Percentiles rank a stretch among this genome's conserved stretches.
Conservation (phyloP, 306 rosid species). For the Cicer bijugum region DNA sequence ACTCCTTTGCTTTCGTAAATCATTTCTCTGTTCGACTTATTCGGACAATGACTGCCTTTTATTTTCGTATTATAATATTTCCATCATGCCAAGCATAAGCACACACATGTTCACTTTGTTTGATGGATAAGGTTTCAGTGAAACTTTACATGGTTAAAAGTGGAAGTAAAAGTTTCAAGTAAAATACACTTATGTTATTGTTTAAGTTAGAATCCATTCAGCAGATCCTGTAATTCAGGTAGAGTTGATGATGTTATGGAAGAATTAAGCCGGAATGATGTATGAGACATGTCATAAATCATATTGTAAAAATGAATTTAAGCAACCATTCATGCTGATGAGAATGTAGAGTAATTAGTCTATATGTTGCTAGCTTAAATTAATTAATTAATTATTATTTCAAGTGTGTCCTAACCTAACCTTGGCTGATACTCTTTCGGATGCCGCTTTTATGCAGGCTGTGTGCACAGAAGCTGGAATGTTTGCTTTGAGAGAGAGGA, state of each 20-base stretch:
- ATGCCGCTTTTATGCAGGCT: conserved; percentile 60
- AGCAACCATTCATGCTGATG: not conserved
- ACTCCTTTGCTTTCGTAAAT: not conserved
- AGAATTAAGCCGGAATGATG: not conserved
- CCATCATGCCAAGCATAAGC: not conserved
- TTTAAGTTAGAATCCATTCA: conserved; percentile 8
- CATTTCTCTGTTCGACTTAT: not conserved
- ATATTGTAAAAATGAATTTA: not conserved
- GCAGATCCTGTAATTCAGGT: not conserved
- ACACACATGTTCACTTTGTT: conserved; percentile 2
- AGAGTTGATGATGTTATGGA: not conserved
- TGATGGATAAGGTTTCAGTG: not conserved
- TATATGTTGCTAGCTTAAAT: not conserved
- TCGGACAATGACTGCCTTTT: conserved; percentile 15
- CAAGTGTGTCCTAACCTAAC: not conserved
- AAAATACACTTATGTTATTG: not conserved
- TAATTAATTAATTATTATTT: no score
- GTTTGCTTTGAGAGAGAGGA: conserved; percentile 97
- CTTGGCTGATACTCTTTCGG: not conserved
- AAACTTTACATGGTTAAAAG: not conserved
- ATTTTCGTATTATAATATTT: not conserved
- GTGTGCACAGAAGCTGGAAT: conserved; percentile 99
- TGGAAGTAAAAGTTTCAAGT: not conserved
- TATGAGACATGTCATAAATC: not conserved
- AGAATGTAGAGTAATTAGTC: not conserved